Evolutionary conservation across 2,329 filamentous ascomycete species (phyloP), one percentile per base, ranked within the genome.

Genomic region (Septoria linicola): DNA sequence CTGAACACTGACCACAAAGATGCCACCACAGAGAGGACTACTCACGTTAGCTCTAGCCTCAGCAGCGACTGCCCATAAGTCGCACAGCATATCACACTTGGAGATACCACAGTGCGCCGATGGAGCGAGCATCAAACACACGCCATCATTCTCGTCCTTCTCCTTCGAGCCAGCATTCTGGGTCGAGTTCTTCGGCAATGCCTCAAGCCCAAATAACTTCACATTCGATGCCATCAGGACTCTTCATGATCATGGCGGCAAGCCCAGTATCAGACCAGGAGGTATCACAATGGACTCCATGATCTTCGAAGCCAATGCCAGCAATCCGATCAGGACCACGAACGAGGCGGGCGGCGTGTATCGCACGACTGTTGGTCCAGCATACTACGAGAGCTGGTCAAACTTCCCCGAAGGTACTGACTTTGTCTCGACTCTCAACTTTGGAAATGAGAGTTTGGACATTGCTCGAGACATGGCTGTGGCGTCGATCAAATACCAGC

Each of bases 241-340:
- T 3, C 59, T 66, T 20, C 53, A 59, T 20, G 55, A 61, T 20
- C 64, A 64, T 60, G 63, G 64, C 19, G 60, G 60, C 1, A 54
- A 55, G n/a, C 63, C 63, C 0, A 53, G 42, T 13, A 63, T 66
- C 17, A 50, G 64, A 2, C 63, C 64, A 1, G 64, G 64, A 16
- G 64, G 63, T 1, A 65, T 65, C 34, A 66, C 63, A 0, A 66
- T 66, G 64, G 64, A 66, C 42, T 59, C 52, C 19, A 62, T 66
- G 63, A 62, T 66, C 17, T 66, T 65, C 32, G 44, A 63, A 16
- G 30, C 51, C 10, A 30, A 49, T 1, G 64, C 60, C n/a, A 56
- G 58, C 7, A 46, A 63, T 30, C 59, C 59, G 2, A 55, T 59
- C 2, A 54, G 64, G 7, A 63, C 59, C 2, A 64, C 60, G 2